A percentile compares a stretch with the other conserved stretches of the same genome.
Evolutionary conservation across 305 asterid species (phyloP).

Genomic region (Fraxinus baroniana): DNA sequence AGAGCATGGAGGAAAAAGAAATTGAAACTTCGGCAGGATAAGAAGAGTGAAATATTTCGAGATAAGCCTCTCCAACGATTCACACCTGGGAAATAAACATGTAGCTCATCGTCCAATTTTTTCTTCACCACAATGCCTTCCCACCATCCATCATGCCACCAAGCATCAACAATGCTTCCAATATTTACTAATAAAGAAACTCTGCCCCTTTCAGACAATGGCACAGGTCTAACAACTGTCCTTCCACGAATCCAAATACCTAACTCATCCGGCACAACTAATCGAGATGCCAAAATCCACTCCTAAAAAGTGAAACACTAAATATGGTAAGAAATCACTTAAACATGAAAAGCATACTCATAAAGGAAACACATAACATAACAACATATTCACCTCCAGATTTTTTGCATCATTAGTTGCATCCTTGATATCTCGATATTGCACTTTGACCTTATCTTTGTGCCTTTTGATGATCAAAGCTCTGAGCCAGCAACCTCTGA

Average conservation of each 20-base stretch:
- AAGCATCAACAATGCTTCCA: conserved; percentile 69
- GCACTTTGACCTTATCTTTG: conserved; percentile 70
- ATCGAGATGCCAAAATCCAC: conserved; percentile 65
- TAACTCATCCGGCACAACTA: conserved; percentile 43
- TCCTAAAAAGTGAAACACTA: conserved; percentile 44
- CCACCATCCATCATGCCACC: conserved; percentile 97
- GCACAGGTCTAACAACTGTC: conserved; percentile 54
- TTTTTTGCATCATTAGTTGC: conserved; percentile 63
- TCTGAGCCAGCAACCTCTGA: conserved; percentile 90
- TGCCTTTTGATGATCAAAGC: conserved; percentile 62
- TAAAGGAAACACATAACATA: background rate
- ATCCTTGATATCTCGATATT: conserved; percentile 70
- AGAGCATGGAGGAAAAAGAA: background rate
- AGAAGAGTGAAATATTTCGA: background rate
- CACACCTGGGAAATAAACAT: conserved; percentile 69
- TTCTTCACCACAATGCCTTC: conserved; percentile 71
- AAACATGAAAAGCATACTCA: background rate
- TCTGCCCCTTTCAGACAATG: conserved; percentile 9
- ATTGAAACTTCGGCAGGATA: background rate
- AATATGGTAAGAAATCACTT: background rate
- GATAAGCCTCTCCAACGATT: background rate
- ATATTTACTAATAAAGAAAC: conserved; percentile 32
- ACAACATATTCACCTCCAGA: conserved; percentile 50
- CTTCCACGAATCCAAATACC: conserved; percentile 62
- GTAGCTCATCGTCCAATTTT: conserved; percentile 37